Percentiles rank a stretch among this genome's conserved stretches.
Evolutionary conservation across 129 eudicot species (phyloP).

Genomic region (Heracleum sosnowskyi): DNA sequence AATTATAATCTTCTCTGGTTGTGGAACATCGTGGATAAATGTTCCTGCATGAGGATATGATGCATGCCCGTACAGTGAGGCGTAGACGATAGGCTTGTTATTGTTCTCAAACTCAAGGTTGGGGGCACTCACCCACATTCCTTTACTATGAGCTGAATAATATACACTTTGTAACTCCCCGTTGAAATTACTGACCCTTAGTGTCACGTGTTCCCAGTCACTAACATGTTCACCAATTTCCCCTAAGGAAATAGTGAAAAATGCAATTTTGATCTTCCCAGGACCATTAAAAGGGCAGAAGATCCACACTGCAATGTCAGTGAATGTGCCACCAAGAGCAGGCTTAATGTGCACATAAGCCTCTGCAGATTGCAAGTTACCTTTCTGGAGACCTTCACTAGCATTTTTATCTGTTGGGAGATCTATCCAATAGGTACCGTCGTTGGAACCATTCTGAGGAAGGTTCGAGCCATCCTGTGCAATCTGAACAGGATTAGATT

Average conservation of each 20-base stretch:
- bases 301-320: neutral
- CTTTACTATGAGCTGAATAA: neutral
- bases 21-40: neutral
- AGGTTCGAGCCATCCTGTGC: neutral
- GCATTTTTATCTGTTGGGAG: neutral
- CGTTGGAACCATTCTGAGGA: conserved; percentile 1
- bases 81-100: neutral
- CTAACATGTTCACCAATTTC: neutral
- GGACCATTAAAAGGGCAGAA: conserved; percentile 1
- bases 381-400: neutral
- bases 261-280: neutral
- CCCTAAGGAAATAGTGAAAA: neutral
- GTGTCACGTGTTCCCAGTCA: conserved; percentile 3
- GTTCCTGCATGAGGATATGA: neutral
- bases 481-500: neutral
- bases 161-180: neutral
- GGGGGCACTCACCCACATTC: neutral
- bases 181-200: neutral
- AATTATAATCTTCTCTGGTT: neutral
- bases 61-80: neutral
- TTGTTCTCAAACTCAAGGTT: neutral
- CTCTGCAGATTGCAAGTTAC: neutral
- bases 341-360: neutral
- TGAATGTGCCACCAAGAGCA: neutral
- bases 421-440: neutral